Percentiles rank a stretch among this genome's conserved stretches.
Conservation (phyloP, 2,329 filamentous ascomycete genomes). For the Orbilia oligospora region DNA sequence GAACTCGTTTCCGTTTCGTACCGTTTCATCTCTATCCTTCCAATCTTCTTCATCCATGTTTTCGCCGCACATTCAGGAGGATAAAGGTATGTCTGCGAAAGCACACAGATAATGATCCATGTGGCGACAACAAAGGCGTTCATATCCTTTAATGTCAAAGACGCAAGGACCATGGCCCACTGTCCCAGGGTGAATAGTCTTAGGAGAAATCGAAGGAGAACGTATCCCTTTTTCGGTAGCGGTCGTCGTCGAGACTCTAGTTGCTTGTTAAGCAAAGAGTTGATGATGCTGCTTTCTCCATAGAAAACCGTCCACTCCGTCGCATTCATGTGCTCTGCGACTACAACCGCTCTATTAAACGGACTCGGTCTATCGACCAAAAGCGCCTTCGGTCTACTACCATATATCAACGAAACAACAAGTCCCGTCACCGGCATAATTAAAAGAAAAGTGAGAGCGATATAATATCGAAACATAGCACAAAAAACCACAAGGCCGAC, state of each 20-base stretch:
- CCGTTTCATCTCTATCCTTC: constrained; percentile 44
- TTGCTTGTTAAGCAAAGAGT: constrained; percentile 52
- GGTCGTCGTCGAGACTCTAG: constrained; percentile 29
- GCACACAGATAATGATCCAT: constrained; percentile 50
- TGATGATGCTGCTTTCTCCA: constrained; percentile 52
- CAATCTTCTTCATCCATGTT: constrained; percentile 45
- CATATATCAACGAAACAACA: constrained; percentile 43
- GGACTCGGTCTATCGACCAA: constrained; percentile 30
- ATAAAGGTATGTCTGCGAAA: constrained; percentile 30
- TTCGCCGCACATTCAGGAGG: constrained; percentile 30
- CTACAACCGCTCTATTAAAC: constrained; percentile 42
- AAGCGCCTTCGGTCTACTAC: constrained; percentile 41
- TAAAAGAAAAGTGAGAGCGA: constrained; percentile 35
- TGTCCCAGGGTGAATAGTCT: constrained; percentile 34
- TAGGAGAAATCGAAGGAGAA: constrained; percentile 23
- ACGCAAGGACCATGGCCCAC: constrained; percentile 49
- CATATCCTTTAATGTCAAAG: constrained; percentile 34
- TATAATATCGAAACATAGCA: constrained; percentile 42
- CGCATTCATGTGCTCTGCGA: constrained; percentile 54
- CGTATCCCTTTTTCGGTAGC: constrained; percentile 14
- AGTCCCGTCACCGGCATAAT: constrained; percentile 37
- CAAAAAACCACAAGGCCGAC: constrained; percentile 33
- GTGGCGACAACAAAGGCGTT: constrained; percentile 46
- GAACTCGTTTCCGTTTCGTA: constrained; percentile 43
- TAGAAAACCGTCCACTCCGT: constrained; percentile 54